Conservation (phyloP, 805 yeast genomes). For the Saccharomycopsis javanensis region DNA sequence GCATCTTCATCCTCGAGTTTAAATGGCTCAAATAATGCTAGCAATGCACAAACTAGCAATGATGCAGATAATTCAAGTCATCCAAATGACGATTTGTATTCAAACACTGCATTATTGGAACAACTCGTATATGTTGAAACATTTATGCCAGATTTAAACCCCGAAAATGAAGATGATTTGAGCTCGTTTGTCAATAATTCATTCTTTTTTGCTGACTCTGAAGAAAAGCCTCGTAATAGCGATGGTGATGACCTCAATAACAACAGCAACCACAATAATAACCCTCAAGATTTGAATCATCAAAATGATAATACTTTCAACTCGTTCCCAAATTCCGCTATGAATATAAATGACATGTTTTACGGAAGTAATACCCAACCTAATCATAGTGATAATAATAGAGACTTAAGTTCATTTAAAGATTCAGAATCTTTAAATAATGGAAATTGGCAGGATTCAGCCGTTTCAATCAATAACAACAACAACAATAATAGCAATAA, state of each 20-base stretch:
- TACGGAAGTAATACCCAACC: conserved; percentile 14
- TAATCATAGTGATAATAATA: conserved; percentile 14
- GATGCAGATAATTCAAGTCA: not conserved
- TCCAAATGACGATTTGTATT: conserved; percentile 9
- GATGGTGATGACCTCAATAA: conserved; percentile 13
- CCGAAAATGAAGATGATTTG: conserved; percentile 44
- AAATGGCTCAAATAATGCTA: not conserved
- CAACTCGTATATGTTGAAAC: conserved; percentile 76
- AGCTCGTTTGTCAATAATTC: conserved; percentile 80
- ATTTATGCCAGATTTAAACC: conserved; percentile 47
- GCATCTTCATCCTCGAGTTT: not conserved
- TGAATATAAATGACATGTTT: not conserved
- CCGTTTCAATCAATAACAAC: conserved; percentile 11
- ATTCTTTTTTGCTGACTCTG: conserved; percentile 65
- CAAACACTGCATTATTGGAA: conserved; percentile 40
- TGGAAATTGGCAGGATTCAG: not conserved
- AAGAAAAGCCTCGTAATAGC: conserved; percentile 48
- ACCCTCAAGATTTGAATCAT: not conserved
- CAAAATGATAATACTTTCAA: not conserved
- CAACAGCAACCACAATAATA: not conserved
- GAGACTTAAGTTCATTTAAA: conserved; percentile 1
- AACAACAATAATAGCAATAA: conserved; percentile 14
- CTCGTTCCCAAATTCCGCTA: not conserved
- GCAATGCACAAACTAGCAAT: not conserved
- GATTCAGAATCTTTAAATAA: not conserved